Conservation (phyloP, 2,329 filamentous ascomycete genomes). For the Colletotrichum camelliae region DNA sequence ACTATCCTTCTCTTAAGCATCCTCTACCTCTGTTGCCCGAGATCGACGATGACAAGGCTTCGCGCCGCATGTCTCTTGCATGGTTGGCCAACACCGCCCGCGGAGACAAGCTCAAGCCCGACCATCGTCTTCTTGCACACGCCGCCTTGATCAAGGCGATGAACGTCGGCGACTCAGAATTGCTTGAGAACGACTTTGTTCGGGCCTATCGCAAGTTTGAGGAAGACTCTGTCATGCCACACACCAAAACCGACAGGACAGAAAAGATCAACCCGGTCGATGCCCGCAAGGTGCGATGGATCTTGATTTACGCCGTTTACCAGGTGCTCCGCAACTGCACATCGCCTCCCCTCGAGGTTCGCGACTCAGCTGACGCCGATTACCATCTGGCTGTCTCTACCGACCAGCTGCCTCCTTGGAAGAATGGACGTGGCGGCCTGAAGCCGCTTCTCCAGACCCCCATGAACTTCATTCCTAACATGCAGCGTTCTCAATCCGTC, state of each 20-base stretch:
- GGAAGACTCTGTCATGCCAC: conserved; percentile 55
- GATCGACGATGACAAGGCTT: conserved; percentile 29
- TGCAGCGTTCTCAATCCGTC: conserved; percentile 19
- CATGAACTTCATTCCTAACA: conserved; percentile 27
- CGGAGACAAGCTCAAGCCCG: conserved; percentile 48
- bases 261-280: conserved; percentile 67
- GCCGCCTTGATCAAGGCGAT: conserved; percentile 58
- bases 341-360: conserved; percentile 65
- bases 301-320: conserved; percentile 74
- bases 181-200: conserved; percentile 63
- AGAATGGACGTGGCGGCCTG: conserved; percentile 31
- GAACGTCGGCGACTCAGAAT: conserved; percentile 43
- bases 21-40: conserved; percentile 72
- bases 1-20: conserved; percentile 64
- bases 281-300: conserved; percentile 79
- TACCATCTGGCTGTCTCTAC: conserved; percentile 61
- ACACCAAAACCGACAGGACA: conserved; percentile 58
- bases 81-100: conserved; percentile 41
- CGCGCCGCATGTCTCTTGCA: conserved; percentile 35
- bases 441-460: conserved; percentile 33
- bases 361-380: conserved; percentile 56
- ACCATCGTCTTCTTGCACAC: conserved; percentile 54
- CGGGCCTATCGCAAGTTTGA: conserved; percentile 75
- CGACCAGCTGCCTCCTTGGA: conserved; percentile 52
- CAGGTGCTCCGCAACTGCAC: conserved; percentile 75